Evolutionary conservation across 106 monocot species (phyloP), one percentile per base, ranked within the genome.

Genomic region (Apostasia ramifera): DNA sequence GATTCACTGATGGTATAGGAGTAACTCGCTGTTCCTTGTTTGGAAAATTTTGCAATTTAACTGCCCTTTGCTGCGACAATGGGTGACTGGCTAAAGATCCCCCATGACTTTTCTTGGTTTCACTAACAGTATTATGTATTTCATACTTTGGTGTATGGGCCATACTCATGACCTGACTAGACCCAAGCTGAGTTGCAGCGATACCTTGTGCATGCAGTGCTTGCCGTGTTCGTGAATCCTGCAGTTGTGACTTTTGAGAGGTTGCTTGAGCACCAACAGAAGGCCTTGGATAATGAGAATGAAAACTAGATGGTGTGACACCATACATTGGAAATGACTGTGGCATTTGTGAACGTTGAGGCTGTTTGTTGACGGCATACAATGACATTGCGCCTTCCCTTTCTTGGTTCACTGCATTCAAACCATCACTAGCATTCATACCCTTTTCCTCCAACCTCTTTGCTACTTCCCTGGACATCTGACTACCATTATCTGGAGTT

Each of bases 251-350:
- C 72, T 62, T 85, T 45, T 74, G 70, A 46, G 79, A 37, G 77
- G 55, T 71, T 54, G 76, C 14, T 58, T 79, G 5, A 67, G 63
- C 54, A 74, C 59, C 58, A 3, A 76, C 43, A 71, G 76, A 70
- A 59, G 81, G 82, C 70, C 84, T 79, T 13, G 81, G 79, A 76
- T 70, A 91, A 48, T 77, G 86, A 41, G 81, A 41, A 66, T 71
- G 62, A 71, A 78, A 79, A 66, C 44, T 81, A 70, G 55, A 52
- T n/a, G 55, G 37, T 71, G 74, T 66, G 59, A 49, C 48, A 64
- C 81, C 87, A 73, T 74, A 79, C 70, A 80, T 80, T 26, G 79
- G 47, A 60, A 82, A 84, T 75, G 91, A 6, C 45, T 78, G 77
- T 61, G 84, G 81, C 59, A 68, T 61, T 60, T 73, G 86, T 54